Evolutionary conservation across 2,329 filamentous ascomycete genomes (phyloP).

Genomic region (Aquanectria penicillioides): DNA sequence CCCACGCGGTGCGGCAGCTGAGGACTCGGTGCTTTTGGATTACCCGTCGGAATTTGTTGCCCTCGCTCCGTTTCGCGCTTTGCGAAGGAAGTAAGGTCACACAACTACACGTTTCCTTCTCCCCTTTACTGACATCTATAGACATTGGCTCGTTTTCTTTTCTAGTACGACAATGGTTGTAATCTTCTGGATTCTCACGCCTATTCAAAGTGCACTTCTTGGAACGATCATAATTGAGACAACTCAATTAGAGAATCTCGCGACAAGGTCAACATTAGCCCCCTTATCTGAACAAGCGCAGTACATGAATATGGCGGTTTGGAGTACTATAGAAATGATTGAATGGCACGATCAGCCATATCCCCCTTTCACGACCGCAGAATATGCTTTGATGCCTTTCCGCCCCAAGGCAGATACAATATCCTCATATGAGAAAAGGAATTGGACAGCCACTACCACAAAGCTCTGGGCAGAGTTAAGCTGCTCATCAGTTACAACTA

Average conservation of each 20-base stretch:
- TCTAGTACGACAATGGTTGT: not conserved
- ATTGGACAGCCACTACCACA: not conserved
- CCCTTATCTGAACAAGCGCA: not conserved
- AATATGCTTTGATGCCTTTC: slow-evolving; percentile 7
- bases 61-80: not conserved
- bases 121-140: not conserved
- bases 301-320: not conserved
- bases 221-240: not conserved
- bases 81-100: not conserved
- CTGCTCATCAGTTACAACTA: not conserved
- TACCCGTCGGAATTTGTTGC: slow-evolving; percentile 2
- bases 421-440: not conserved
- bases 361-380: not conserved
- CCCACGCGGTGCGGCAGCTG: not conserved
- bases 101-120: too few relatives aligned
- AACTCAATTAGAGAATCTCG: not conserved
- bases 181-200: slow-evolving; percentile 7
- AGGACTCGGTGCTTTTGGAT: not conserved
- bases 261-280: not conserved
- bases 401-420: not conserved
- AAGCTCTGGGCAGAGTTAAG: not conserved
- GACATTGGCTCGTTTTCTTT: slow-evolving; percentile 14
- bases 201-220: not conserved
- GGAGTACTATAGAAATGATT: not conserved
- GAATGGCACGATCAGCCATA: not conserved